These are phyloP conservation scores for Populus hybrid DNA, from an alignment of 441 rosid genomes.

Conservation along the genomic window DNA sequence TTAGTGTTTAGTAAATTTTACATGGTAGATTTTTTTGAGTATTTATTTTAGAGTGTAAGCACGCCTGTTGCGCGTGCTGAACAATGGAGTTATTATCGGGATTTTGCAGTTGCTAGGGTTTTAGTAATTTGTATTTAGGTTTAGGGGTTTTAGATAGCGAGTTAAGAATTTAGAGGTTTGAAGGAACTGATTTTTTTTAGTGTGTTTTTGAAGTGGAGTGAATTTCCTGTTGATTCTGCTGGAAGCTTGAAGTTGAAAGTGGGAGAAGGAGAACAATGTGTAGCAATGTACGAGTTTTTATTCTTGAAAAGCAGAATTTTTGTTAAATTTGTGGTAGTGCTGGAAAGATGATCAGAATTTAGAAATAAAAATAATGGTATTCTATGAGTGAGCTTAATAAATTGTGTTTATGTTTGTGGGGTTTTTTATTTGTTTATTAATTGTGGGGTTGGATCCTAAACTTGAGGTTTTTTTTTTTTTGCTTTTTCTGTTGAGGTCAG, in stretches of 20 bases:
- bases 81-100: no score
- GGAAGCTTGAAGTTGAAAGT: neutral
- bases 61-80: no score
- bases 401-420: neutral
- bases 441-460: constrained; percentile 7
- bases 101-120: no score
- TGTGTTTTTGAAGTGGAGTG: neutral
- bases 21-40: no score
- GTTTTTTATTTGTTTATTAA: constrained; percentile 2
- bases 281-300: neutral
- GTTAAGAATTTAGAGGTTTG: neutral
- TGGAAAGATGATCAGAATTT: neutral
- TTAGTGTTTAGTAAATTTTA: no score
- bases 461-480: neutral
- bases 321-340: neutral
- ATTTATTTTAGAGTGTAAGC: no score
- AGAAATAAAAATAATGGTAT: neutral
- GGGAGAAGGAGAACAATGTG: neutral
- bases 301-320: neutral
- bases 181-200: neutral
- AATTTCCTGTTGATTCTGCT: neutral
- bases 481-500: constrained; percentile 13
- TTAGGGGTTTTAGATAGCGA: neutral
- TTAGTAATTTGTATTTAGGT: neutral
- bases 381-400: neutral